Evolutionary conservation across 2,329 filamentous ascomycete genomes (phyloP).

Genomic region (Paracoccidioides lutzii): DNA sequence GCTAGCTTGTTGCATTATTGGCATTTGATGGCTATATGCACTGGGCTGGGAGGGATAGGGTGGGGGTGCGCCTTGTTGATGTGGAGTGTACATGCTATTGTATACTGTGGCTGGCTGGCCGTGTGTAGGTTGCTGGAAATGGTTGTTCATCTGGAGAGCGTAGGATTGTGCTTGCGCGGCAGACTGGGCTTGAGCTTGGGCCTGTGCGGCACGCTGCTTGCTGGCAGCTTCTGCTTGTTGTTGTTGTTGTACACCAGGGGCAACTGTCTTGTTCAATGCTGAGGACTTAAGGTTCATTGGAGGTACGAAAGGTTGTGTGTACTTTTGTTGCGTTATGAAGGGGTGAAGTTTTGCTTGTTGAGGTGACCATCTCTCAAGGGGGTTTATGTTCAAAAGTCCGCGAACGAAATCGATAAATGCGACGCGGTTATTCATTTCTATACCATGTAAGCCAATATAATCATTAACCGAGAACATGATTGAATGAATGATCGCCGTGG

Average conservation of each 20-base stretch:
- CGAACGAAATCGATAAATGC: conserved; percentile 98
- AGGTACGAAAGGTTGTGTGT: conserved; percentile 86
- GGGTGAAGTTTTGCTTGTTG: conserved; percentile 95
- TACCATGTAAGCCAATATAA: conserved; percentile 13
- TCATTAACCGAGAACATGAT: not conserved
- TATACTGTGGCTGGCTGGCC: conserved; percentile 45
- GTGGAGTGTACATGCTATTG: conserved; percentile 62
- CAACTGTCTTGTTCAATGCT: conserved; percentile 71
- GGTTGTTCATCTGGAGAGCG: conserved; percentile 44
- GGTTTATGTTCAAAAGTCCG: conserved; percentile 85
- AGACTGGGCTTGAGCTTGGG: conserved; percentile 47
- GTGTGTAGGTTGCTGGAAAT: conserved; percentile 39
- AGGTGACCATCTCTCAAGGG: conserved; percentile 91
- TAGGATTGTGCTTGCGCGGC: conserved; percentile 57
- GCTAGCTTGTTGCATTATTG: conserved; percentile 48
- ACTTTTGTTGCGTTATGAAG: conserved; percentile 98
- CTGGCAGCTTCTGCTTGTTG: conserved; percentile 87
- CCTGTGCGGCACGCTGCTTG: conserved; percentile 65
- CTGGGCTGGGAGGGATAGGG: conserved; percentile 63
- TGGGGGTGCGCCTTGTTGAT: conserved; percentile 55
- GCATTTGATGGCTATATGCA: conserved; percentile 60
- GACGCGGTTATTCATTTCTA: conserved; percentile 96
- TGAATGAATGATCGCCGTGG: not conserved
- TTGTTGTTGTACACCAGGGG: conserved; percentile 88
- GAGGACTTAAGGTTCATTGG: conserved; percentile 92